Conservation (phyloP, 2,329 filamentous ascomycete genomes). For the Drechslera avenae region DNA sequence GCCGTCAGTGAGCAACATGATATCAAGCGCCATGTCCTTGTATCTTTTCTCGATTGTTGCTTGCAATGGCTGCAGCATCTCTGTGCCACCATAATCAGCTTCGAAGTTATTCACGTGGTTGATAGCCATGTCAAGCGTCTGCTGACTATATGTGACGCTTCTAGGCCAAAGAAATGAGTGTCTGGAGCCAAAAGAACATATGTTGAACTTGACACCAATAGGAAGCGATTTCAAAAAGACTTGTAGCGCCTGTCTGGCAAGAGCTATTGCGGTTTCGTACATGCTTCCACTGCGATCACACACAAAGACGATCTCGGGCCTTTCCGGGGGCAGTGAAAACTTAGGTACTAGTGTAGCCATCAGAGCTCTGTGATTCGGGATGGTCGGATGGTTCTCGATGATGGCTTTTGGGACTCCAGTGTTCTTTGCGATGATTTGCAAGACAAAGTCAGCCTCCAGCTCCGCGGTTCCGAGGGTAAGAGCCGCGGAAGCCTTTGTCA, state of each 20-base stretch:
- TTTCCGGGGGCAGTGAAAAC: slow-evolving; percentile 63
- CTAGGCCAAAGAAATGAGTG: slow-evolving; percentile 56
- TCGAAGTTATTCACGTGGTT: slow-evolving; percentile 51
- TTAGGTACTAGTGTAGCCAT: slow-evolving; percentile 75
- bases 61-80: slow-evolving; percentile 56
- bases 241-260: slow-evolving; percentile 62
- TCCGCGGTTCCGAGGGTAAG: slow-evolving; percentile 59
- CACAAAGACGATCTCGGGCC: slow-evolving; percentile 71
- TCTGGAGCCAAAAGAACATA: slow-evolving; percentile 66
- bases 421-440: slow-evolving; percentile 67
- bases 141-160: slow-evolving; percentile 55
- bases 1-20: slow-evolving; percentile 64
- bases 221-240: slow-evolving; percentile 71
- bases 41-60: slow-evolving; percentile 55
- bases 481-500: slow-evolving; percentile 66
- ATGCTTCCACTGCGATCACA: slow-evolving; percentile 75
- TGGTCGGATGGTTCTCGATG: slow-evolving; percentile 67
- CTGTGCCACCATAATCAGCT: slow-evolving; percentile 60
- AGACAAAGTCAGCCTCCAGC: slow-evolving; percentile 69
- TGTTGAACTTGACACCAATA: slow-evolving; percentile 69
- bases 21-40: slow-evolving; percentile 55
- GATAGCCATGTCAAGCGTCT: slow-evolving; percentile 53
- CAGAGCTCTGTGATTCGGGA: slow-evolving; percentile 66
- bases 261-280: slow-evolving; percentile 56
- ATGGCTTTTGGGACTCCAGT: slow-evolving; percentile 66